Percentiles rank a stretch among this genome's conserved stretches.
phyloP scores from a whole-genome alignment of 768 basidiomycete genomes.

The Podaxis sp. region DNA sequence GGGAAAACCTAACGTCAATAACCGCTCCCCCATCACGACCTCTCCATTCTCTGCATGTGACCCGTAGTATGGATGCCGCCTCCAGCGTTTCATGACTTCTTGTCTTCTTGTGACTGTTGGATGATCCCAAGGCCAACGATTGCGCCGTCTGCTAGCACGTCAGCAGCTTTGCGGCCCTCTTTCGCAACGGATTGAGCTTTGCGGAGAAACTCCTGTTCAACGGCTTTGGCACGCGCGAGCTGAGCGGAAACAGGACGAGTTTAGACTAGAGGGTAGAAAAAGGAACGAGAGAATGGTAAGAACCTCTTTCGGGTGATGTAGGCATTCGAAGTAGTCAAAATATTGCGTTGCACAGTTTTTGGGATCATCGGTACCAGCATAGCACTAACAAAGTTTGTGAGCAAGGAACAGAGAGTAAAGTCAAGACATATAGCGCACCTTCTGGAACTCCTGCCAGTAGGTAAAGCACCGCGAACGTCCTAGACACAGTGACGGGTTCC shows the following conservation, averaged over 20 bases:
- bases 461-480: conserved; percentile 86
- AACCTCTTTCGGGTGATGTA: conserved; percentile 89
- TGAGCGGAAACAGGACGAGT: conserved; percentile 28
- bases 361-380: conserved; percentile 76
- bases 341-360: conserved; percentile 66
- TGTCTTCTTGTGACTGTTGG: conserved; percentile 43
- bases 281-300: conserved; percentile 22
- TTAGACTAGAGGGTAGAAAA: neutral
- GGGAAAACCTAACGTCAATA: neutral
- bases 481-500: conserved; percentile 26
- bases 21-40: neutral
- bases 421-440: conserved; percentile 36
- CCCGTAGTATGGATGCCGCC: neutral
- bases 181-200: conserved; percentile 64
- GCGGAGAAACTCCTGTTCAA: conserved; percentile 72
- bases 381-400: conserved; percentile 58
- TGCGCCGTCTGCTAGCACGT: conserved; percentile 70
- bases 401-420: conserved; percentile 6
- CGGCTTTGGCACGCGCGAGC: conserved; percentile 52
- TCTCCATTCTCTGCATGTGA: neutral
- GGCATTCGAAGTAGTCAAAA: conserved; percentile 90
- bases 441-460: conserved; percentile 90
- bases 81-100: conserved; percentile 1
- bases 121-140: conserved; percentile 79
- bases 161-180: conserved; percentile 71